Conservation (phyloP, 139 green algal species). For the Diplosphaera chodatii region DNA sequence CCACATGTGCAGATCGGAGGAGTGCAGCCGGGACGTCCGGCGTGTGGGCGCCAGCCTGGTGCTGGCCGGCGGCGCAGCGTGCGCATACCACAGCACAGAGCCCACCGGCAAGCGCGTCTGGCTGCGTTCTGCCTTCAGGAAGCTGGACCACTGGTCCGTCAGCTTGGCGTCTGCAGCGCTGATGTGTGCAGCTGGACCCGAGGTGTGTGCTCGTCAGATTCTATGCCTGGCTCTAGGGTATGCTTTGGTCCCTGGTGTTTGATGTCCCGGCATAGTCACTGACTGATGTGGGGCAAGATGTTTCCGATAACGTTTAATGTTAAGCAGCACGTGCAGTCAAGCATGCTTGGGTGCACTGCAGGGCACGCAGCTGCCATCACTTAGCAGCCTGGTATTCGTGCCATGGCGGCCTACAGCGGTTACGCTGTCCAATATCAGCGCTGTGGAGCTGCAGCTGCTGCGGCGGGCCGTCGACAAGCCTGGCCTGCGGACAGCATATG, state of each 20-base stretch:
- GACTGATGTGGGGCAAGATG: too few species aligned
- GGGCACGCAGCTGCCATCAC: background rate
- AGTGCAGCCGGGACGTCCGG: background rate
- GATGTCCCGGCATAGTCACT: too few species aligned
- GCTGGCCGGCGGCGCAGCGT: constrained; percentile 8
- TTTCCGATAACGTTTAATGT: too few species aligned
- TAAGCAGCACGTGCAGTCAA: too few species aligned
- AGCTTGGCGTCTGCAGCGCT: background rate
- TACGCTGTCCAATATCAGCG: constrained; percentile 10
- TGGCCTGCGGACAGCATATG: background rate
- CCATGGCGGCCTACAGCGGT: constrained; percentile 20
- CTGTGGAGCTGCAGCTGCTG: constrained; percentile 11
- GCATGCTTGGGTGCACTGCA: too few species aligned
- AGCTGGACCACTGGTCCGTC: constrained; percentile 16
- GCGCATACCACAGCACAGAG: constrained; percentile 9
- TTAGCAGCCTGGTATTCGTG: background rate
- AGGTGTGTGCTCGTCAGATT: background rate
- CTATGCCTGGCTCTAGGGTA: too few species aligned
- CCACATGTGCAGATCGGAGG: background rate
- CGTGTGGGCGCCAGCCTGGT: constrained; percentile 12
- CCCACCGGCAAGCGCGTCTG: background rate
- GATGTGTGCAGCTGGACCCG: background rate
- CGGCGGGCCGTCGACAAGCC: background rate
- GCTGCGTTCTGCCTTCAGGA: constrained; percentile 4
- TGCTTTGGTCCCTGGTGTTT: too few species aligned